Evolutionary conservation across 1,139 yeast genomes (phyloP), one percentile per base, ranked within the genome.

Genomic region (Blastobotrys apis): DNA sequence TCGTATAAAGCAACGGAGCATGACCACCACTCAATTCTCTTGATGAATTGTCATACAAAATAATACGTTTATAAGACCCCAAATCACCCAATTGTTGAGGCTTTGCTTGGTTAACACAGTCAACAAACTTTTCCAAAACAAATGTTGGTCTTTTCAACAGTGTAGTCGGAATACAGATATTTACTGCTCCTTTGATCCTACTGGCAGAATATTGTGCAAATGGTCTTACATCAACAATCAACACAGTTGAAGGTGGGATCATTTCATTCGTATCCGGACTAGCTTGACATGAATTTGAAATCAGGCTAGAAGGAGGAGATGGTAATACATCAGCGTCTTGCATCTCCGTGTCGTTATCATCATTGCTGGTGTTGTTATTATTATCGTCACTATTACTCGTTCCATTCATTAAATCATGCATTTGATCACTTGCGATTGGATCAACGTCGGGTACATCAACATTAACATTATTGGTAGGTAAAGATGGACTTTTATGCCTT

Each of bases 131-230:
- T 45, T 67, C 53, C 43, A 84, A 66, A 15, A 76, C 75, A 57
- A 81, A 84, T 47, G 77, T 79, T 31, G 77, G 71, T 50, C 95
- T 73, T 58, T 82, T 82, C 52, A 86, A 66, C 39, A 86, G 68
- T 1, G 95, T 85, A 16, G 92, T 79, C 1, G 95, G 95, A 20
- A 85, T 67, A 57, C 90, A 82, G 29, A 85, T 73, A 58, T 83
- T 83, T 36, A 82, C 66, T 1, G 95, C 75, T 37, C 72, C 65
- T n/a, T 55, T 56, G 13, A 86, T 59, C 47, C 80, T 81, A 3
- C 71, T 58, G 45, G 66, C 69, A 26, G 75, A 68, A 60, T 68
- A 83, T 43, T 81, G 85, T 4, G 83, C 75, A 56, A 75, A 82
- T 0, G 94, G 82, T 42, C 95, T 69, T 16, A 81, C 77, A 59